These are phyloP conservation scores for Lathyrus aphaca DNA, from an alignment of 306 rosid genomes.

Conservation along the genomic window DNA sequence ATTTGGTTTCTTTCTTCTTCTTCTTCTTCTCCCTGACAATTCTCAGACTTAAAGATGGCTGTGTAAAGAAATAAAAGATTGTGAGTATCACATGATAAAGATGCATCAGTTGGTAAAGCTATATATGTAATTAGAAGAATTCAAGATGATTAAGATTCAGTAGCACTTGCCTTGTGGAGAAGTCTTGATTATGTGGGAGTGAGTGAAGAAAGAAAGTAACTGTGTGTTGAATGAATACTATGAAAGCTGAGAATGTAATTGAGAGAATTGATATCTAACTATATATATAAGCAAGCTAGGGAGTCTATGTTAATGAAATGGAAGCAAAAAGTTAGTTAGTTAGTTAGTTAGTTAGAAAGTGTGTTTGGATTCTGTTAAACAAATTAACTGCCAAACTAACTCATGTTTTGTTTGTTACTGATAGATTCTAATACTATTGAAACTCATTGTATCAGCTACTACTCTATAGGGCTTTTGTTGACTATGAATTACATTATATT, in stretches of 20 bases:
- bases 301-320: neutral
- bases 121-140: no score
- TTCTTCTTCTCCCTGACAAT: neutral
- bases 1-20: neutral
- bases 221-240: neutral
- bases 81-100: neutral
- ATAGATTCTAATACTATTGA: no score
- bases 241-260: neutral
- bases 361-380: neutral
- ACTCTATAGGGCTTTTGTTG: no score
- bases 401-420: neutral
- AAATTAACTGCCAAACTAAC: neutral
- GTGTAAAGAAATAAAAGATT: no score
- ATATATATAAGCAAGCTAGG: no score
- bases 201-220: neutral
- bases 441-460: no score
- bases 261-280: no score
- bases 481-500: no score
- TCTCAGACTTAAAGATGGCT: neutral
- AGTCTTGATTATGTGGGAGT: neutral
- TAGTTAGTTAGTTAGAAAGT: neutral
- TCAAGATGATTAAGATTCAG: neutral
- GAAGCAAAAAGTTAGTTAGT: neutral
- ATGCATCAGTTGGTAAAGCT: neutral
- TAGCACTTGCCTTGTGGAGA: neutral